Base-by-base conservation (phyloP, 2,329 filamentous ascomycete genomes). In the Cladosporium sp. region DNA sequence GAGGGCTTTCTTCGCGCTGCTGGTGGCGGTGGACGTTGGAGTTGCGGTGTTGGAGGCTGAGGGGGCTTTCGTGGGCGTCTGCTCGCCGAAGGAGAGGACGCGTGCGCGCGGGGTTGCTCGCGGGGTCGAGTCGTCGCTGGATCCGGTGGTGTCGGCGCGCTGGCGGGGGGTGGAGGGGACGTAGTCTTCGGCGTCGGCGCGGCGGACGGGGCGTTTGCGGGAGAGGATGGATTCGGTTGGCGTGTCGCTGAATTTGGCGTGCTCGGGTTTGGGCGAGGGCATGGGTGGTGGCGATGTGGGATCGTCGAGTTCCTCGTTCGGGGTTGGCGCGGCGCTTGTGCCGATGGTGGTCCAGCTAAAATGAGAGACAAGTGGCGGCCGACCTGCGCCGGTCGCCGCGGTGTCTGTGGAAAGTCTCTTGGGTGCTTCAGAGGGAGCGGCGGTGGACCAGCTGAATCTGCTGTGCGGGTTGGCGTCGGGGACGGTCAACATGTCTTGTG, bases 321-420 rank as follows among this genome's bases (percentile, higher is more conserved):
- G 59, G 14, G 59, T 54, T 18, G 63, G 58, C 43, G 43, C 43
- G 18, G 44, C 58, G 32, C 50, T 58, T 43, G 54, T 38, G 46
- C 46, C 55, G 54, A 68, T 58, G 13, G 70, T 73, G 34, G 70
- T 72, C 70, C 70, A 73, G 59, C 69, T 72, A 62, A 72, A 73
- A 52, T 67, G 69, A 55, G 69, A 52, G 9, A 59, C 41, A 53
- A 63, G 54, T 43, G 63, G 53, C 43, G 56, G 44, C 59, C 58
- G 37, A 56, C 58, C 35, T 58, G 58, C 19, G 62, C 62, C 46
- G 16, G 54, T 54, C 14, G 56, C 54, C 31, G 46, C 43, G 14
- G 56, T 56, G 45, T 60, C 56, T 19, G 53, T 52, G 13, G 60
- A 60, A n/a, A 50, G 56, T 14, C 56, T 46, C 33, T 54, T 56